These are phyloP conservation scores for Aleurites moluccanus DNA, from an alignment of 441 rosid genomes.

Conservation along the genomic window DNA sequence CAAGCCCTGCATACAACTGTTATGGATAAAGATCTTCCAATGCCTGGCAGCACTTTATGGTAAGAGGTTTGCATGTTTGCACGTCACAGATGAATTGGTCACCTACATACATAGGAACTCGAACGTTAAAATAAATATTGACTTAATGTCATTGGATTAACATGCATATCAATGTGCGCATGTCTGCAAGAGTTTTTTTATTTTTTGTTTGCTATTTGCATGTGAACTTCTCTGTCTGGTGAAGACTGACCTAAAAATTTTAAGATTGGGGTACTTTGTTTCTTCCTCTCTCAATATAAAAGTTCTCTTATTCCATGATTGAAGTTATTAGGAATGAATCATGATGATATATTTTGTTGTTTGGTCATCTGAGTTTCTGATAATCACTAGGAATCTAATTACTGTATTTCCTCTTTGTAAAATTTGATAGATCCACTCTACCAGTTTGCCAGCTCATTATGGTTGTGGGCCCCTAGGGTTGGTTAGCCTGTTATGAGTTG, in stretches of 20 bases:
- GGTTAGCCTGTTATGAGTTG: neutral
- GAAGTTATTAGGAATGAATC: neutral
- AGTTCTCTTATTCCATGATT: neutral
- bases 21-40: slow-evolving; percentile 88
- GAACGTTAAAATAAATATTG: neutral
- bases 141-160: neutral
- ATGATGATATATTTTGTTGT: neutral
- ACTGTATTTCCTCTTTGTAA: neutral
- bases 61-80: slow-evolving; percentile 30
- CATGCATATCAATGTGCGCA: neutral
- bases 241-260: neutral
- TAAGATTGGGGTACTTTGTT: neutral
- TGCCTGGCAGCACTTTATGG: slow-evolving; percentile 98
- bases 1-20: slow-evolving; percentile 88
- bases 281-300: neutral
- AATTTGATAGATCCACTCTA: neutral
- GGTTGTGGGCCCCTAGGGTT: neutral
- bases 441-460: neutral
- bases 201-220: neutral
- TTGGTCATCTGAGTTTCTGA: neutral
- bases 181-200: neutral
- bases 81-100: neutral
- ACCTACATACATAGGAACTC: neutral
- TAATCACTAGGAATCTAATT: neutral
- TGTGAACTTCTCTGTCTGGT: neutral